A percentile compares a stretch with the other conserved stretches of the same genome.
Conservation (phyloP, 2,329 filamentous ascomycete genomes). For the Tolypocladium nubicola region DNA sequence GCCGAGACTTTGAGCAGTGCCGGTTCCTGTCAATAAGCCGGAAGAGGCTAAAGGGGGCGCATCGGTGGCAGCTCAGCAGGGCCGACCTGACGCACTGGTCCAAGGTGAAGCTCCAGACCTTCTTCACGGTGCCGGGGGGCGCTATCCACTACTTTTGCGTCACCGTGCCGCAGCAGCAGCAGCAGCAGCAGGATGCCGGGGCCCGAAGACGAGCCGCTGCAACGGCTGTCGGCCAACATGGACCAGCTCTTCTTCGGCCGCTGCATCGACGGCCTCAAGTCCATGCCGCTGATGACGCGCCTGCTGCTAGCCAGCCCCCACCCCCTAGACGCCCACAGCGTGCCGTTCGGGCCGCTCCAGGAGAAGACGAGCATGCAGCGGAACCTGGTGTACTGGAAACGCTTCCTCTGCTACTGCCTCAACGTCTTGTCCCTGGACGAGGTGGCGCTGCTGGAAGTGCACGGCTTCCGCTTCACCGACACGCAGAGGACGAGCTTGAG, state of each 20-base stretch:
- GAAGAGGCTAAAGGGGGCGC: not conserved
- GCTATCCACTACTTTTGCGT: not conserved
- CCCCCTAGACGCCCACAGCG: too few relatives aligned
- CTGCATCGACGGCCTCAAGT: not conserved
- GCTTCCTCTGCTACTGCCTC: too few relatives aligned
- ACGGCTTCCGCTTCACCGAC: too few relatives aligned
- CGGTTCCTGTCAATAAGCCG: not conserved
- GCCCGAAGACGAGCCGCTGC: not conserved
- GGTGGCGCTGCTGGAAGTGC: too few relatives aligned
- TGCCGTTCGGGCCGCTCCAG: too few relatives aligned
- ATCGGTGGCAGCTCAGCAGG: not conserved
- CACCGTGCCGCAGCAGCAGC: not conserved
- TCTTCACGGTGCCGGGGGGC: not conserved
- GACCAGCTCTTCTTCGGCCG: not conserved
- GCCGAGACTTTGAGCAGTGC: not conserved
- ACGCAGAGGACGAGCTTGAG: too few relatives aligned
- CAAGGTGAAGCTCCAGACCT: not conserved
- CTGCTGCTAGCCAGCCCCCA: too few relatives aligned
- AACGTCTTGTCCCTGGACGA: too few relatives aligned
- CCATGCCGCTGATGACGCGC: too few relatives aligned
- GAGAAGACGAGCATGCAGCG: too few relatives aligned
- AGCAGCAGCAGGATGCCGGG: not conserved
- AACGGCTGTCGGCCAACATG: not conserved
- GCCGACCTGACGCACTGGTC: not conserved
- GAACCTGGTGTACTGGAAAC: too few relatives aligned